Evolutionary conservation across 176 grass and related monocot species (phyloP).

Genomic region (Rhynchospora pubera): DNA sequence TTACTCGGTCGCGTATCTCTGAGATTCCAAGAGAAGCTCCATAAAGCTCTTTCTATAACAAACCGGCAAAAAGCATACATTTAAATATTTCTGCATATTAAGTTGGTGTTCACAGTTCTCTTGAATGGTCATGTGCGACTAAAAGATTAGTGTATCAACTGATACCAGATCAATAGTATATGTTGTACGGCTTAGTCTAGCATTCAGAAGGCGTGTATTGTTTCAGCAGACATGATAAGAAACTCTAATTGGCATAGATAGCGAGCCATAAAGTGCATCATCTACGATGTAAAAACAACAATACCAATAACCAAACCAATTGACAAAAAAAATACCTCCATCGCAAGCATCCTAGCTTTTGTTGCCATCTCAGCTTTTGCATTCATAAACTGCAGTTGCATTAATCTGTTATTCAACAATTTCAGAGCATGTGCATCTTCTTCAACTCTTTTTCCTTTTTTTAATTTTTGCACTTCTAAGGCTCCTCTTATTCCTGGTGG

Average conservation of each 20-base stretch:
- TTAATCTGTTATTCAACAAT: constrained; percentile 49
- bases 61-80: not conserved
- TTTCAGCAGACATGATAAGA: not conserved
- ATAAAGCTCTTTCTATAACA: constrained; percentile 49
- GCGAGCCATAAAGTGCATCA: not conserved
- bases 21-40: constrained; percentile 29
- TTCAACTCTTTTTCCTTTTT: constrained; percentile 39
- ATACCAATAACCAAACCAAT: not conserved
- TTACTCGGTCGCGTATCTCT: constrained; percentile 31
- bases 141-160: not conserved
- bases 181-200: not conserved
- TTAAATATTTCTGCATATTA: constrained; percentile 1
- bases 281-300: not conserved
- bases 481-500: constrained; percentile 33
- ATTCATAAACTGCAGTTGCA: constrained; percentile 69
- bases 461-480: constrained; percentile 46
- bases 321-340: constrained; percentile 39
- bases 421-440: constrained; percentile 68
- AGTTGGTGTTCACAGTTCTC: not conserved
- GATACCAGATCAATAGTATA: not conserved
- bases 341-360: constrained; percentile 34
- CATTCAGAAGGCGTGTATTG: not conserved
- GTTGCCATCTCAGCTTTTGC: constrained; percentile 26
- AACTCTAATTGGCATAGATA: not conserved
- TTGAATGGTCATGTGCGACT: not conserved